Percentiles rank a stretch among this genome's conserved stretches.
Conservation (phyloP, 306 rosid genomes). For the Pterocarpus santalinus region DNA sequence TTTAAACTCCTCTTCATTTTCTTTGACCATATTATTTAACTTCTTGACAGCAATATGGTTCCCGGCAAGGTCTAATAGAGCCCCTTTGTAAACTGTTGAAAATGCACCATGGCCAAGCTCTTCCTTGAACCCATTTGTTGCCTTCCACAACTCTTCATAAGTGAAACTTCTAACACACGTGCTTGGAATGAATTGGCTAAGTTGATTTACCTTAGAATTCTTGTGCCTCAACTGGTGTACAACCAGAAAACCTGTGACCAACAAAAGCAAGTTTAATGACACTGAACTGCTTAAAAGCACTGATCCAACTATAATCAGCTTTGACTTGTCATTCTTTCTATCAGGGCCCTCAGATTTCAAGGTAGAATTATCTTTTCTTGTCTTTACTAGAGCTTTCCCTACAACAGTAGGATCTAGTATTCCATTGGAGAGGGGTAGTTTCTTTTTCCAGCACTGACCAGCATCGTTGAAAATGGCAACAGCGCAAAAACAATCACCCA, state of each 20-base stretch:
- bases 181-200: too few species aligned
- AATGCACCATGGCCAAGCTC: conserved; percentile 37
- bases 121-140: conserved; percentile 42
- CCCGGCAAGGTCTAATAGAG: too few species aligned
- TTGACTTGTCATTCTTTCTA: conserved; percentile 2
- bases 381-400: conserved; percentile 17
- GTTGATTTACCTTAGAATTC: neutral
- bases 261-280: conserved; percentile 5
- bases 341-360: neutral
- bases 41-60: too few species aligned
- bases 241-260: neutral
- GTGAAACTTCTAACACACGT: too few species aligned
- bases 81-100: conserved; percentile 5
- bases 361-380: conserved; percentile 27
- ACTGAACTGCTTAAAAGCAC: conserved; percentile 39
- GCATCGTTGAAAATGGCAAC: conserved; percentile 1
- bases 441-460: conserved; percentile 31
- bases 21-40: too few species aligned
- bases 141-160: conserved; percentile 36
- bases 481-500: conserved; percentile 39
- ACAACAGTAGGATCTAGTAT: neutral
- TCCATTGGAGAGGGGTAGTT: conserved; percentile 36
- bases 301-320: neutral
- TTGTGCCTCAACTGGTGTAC: neutral
- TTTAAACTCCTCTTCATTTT: too few species aligned